phyloP scores from a whole-genome alignment of 1,284 basidiomycete genomes.

The Leccinum fuscescens region DNA sequence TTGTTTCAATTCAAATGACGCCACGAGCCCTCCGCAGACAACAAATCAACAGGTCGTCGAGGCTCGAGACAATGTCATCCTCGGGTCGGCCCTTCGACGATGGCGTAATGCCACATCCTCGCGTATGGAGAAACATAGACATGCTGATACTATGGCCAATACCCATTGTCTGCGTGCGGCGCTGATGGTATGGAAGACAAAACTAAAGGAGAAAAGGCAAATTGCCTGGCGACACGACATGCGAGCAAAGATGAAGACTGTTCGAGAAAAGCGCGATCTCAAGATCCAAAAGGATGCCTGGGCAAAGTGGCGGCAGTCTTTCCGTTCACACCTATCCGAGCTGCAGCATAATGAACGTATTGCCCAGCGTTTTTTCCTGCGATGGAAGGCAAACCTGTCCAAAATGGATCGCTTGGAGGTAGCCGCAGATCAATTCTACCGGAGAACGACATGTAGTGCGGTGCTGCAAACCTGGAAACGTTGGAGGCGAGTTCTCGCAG shows the following conservation, averaged over 20 bases:
- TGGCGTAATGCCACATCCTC: slow-evolving; percentile 50
- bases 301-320: slow-evolving; percentile 59
- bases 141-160: slow-evolving; percentile 43
- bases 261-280: slow-evolving; percentile 52
- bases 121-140: slow-evolving; percentile 39
- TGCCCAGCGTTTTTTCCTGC: slow-evolving; percentile 41
- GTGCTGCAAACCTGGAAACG: slow-evolving; percentile 47
- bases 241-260: slow-evolving; percentile 61
- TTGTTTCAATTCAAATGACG: slow-evolving; percentile 13
- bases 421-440: slow-evolving; percentile 47
- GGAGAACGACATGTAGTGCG: slow-evolving; percentile 35
- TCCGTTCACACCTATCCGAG: slow-evolving; percentile 47
- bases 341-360: slow-evolving; percentile 47
- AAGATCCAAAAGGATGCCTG: slow-evolving; percentile 53
- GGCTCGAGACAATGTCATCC: slow-evolving; percentile 54
- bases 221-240: slow-evolving; percentile 62
- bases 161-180: slow-evolving; percentile 40
- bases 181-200: slow-evolving; percentile 49
- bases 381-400: slow-evolving; percentile 50
- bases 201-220: slow-evolving; percentile 50
- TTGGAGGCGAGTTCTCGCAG: slow-evolving; percentile 50
- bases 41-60: slow-evolving; percentile 61
- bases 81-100: slow-evolving; percentile 54
- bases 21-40: slow-evolving; percentile 40
- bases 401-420: slow-evolving; percentile 44